Percentiles rank a stretch among this genome's conserved stretches.
phyloP scores from a whole-genome alignment of 768 basidiomycete genomes.

The Boletus sp. region DNA sequence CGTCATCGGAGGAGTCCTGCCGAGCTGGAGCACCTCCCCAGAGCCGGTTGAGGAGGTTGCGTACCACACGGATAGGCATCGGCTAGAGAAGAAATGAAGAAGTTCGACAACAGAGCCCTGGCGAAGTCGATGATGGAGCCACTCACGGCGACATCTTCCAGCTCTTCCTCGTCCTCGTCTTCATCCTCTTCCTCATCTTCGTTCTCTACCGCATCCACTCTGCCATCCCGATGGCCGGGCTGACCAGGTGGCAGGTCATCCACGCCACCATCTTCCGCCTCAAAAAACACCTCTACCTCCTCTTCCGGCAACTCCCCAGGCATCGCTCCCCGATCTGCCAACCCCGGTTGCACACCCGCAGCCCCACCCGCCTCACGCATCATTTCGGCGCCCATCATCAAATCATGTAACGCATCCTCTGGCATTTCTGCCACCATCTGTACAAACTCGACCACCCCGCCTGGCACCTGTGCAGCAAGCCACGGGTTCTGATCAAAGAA shows the following conservation, averaged over 20 bases:
- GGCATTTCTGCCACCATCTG: slow-evolving; percentile 54
- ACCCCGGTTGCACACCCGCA: slow-evolving; percentile 25
- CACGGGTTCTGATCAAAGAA: slow-evolving; percentile 58
- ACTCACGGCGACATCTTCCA: slow-evolving; percentile 50
- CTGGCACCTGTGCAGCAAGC: slow-evolving; percentile 58
- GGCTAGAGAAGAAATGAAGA: slow-evolving; percentile 38
- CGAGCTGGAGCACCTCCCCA: slow-evolving; percentile 42
- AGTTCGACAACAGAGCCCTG: neutral
- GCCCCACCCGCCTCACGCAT: slow-evolving; percentile 32
- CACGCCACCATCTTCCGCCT: slow-evolving; percentile 24
- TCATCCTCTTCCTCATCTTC: slow-evolving; percentile 41
- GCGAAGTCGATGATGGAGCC: too few relatives aligned
- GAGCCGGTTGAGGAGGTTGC: slow-evolving; percentile 58
- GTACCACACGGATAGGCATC: slow-evolving; percentile 55
- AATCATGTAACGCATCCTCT: slow-evolving; percentile 57
- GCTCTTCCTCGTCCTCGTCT: slow-evolving; percentile 35
- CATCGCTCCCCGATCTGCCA: slow-evolving; percentile 31
- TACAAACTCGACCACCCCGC: slow-evolving; percentile 63
- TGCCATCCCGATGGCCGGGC: slow-evolving; percentile 25
- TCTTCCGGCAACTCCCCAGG: slow-evolving; percentile 49
- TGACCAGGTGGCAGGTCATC: slow-evolving; percentile 17
- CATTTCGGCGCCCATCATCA: slow-evolving; percentile 51
- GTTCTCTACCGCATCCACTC: slow-evolving; percentile 35
- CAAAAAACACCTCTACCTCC: slow-evolving; percentile 23
- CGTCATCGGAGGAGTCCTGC: slow-evolving; percentile 25